Evolutionary conservation across 495 filamentous ascomycete genomes (phyloP), one percentile per base, ranked within the genome.

Genomic region (Hapsidospora chrysogenum): DNA sequence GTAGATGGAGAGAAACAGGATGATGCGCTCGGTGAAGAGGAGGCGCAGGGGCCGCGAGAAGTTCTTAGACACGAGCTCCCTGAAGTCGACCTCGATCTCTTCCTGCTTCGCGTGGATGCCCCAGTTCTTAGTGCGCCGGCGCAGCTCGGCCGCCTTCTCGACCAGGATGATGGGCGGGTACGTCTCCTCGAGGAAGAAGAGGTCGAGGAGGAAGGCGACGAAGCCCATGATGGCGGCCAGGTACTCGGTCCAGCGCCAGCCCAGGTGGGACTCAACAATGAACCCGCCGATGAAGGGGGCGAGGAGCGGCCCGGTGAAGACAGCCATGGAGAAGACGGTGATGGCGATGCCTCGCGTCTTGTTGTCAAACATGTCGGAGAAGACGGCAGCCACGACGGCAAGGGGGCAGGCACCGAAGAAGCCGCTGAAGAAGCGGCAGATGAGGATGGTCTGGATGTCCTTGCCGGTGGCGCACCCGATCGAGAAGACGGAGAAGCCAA

Each of bases 101-200:
- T 92, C 85, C 52, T 92, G 81, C 49, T 85, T 92, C 31, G 85
- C 81, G 57, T 92, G 84, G 42, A 94, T 92, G 30, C 82, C 85
- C 84, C 85, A 92, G 58, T 92, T 92, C 49, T 73, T 70, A 5
- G 85, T 92, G 29, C 78, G 58, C 9, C 81, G 79, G 31, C 85
- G 78, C 15, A 94, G 63, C 36, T 85, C 74, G 1, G 67, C 52
- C 4, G 85, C 85, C 54, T 92, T 92, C 17, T 58, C 50, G 33
- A 89, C 67, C 0, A 92, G 64, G 34, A 92, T 75, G 3, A 82
- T 60, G 0, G 85, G 83, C 13, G 84, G 81, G 46, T 92, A 94
- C 0, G 84, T 81, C 56, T 94, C 85, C 41, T 71, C 39, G 19
- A 92, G 61, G 59, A 85, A 84, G 37, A 86, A 21, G 2, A 86